Evolutionary conservation across 805 yeast genomes (phyloP).

Genomic region (Sugiyamaella smithiae): DNA sequence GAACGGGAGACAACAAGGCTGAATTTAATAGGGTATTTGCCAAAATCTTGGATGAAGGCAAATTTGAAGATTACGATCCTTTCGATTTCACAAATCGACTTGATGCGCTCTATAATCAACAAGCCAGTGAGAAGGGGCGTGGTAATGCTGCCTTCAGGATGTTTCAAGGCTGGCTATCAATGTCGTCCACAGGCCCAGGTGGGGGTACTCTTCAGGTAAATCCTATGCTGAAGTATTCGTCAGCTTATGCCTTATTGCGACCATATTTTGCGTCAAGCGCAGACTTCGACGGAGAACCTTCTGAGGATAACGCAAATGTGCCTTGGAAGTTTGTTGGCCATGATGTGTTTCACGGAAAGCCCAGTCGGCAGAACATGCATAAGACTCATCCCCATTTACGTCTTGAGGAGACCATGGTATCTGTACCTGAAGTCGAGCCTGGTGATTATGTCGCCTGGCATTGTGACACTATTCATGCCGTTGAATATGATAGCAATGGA

Average conservation of each 20-base stretch:
- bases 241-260: conserved; percentile 41
- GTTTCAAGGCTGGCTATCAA: conserved; percentile 47
- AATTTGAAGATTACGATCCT: conserved; percentile 46
- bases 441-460: conserved; percentile 49
- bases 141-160: conserved; percentile 40
- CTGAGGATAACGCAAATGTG: conserved; percentile 6
- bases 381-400: conserved; percentile 38
- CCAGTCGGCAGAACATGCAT: conserved; percentile 33
- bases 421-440: conserved; percentile 40
- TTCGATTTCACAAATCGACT: conserved; percentile 38
- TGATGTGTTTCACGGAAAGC: conserved; percentile 36
- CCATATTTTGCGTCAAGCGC: conserved; percentile 38
- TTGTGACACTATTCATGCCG: conserved; percentile 42
- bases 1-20: conserved; percentile 43
- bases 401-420: conserved; percentile 34
- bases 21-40: conserved; percentile 37
- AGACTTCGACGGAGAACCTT: conserved; percentile 22
- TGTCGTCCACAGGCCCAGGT: conserved; percentile 37
- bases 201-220: conserved; percentile 42
- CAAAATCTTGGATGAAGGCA: conserved; percentile 37
- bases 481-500: conserved; percentile 39
- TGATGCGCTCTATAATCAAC: conserved; percentile 33
- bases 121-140: conserved; percentile 33
- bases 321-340: conserved; percentile 35
- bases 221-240: conserved; percentile 38